Percentiles rank a stretch among this genome's conserved stretches.
Conservation (phyloP, 2,329 filamentous ascomycete species). For the Sclerotinia subarctica region DNA sequence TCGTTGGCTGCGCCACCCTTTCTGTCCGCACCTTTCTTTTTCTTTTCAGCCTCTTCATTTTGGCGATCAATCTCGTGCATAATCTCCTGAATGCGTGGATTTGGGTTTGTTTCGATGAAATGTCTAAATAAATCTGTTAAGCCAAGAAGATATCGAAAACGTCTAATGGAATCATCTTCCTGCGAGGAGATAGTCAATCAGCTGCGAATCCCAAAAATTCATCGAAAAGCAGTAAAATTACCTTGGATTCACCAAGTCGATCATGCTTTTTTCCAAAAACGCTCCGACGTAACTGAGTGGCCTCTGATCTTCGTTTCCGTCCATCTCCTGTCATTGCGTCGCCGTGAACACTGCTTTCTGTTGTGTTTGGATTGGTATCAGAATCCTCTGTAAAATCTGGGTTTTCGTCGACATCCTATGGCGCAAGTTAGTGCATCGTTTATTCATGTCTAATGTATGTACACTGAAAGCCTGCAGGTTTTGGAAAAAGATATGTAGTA, state of each 20-base stretch:
- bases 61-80: conserved; percentile 93
- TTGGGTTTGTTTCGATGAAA: conserved; percentile 96
- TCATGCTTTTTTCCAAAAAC: conserved; percentile 96
- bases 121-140: conserved; percentile 96
- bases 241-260: conserved; percentile 86
- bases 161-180: conserved; percentile 92
- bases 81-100: conserved; percentile 90
- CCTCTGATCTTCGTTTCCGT: conserved; percentile 80
- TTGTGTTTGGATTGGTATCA: conserved; percentile 65
- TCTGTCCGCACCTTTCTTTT: conserved; percentile 71
- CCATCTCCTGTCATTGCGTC: conserved; percentile 68
- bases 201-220: not conserved
- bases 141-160: conserved; percentile 92
- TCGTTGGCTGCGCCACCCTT: conserved; percentile 81
- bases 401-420: conserved; percentile 59
- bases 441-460: not conserved
- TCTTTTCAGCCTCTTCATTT: conserved; percentile 69
- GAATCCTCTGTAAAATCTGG: conserved; percentile 66
- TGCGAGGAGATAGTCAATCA: conserved; percentile 39
- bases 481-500: not conserved
- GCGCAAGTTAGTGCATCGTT: conserved; percentile 31
- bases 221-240: conserved; percentile 40
- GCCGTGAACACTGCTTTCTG: conserved; percentile 80
- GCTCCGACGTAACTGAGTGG: conserved; percentile 83
- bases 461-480: not conserved